Evolutionary conservation across 129 eudicot genomes (phyloP).

Genomic region (Centella asiatica): DNA sequence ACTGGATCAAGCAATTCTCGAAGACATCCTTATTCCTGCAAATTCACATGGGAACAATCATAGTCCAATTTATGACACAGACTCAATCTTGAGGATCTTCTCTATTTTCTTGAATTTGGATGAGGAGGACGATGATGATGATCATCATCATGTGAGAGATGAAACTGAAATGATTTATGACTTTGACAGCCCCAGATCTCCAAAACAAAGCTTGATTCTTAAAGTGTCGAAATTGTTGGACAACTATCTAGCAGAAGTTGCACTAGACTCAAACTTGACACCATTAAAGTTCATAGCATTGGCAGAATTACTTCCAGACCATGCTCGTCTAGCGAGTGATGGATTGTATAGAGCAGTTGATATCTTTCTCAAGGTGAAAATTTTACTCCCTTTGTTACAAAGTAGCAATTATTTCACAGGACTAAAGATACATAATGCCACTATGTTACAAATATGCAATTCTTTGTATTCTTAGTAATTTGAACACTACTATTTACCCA

Average conservation of each 20-base stretch:
- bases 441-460: too few relatives aligned
- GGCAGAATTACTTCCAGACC: conserved; percentile 90
- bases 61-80: conserved; percentile 62
- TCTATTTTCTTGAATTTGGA: conserved; percentile 85
- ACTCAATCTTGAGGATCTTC: conserved; percentile 73
- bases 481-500: too few relatives aligned
- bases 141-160: conserved; percentile 46
- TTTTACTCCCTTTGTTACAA: too few relatives aligned
- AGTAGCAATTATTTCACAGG: too few relatives aligned
- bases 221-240: conserved; percentile 85
- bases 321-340: conserved; percentile 74
- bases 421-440: too few relatives aligned
- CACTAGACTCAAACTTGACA: conserved; percentile 57
- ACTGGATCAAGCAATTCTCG: conserved; percentile 90
- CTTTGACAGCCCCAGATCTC: conserved; percentile 84
- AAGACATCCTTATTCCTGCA: conserved; percentile 80
- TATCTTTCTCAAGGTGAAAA: conserved; percentile 76
- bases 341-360: conserved; percentile 94
- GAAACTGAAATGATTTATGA: conserved; percentile 76
- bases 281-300: conserved; percentile 64
- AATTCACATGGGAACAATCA: conserved; percentile 54
- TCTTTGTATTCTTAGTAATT: too few relatives aligned
- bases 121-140: conserved; percentile 81
- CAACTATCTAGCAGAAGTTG: conserved; percentile 86
- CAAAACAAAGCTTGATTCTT: conserved; percentile 82